Evolutionary conservation across 441 rosid genomes (phyloP).

Genomic region (Pelargonium fulgidum): DNA sequence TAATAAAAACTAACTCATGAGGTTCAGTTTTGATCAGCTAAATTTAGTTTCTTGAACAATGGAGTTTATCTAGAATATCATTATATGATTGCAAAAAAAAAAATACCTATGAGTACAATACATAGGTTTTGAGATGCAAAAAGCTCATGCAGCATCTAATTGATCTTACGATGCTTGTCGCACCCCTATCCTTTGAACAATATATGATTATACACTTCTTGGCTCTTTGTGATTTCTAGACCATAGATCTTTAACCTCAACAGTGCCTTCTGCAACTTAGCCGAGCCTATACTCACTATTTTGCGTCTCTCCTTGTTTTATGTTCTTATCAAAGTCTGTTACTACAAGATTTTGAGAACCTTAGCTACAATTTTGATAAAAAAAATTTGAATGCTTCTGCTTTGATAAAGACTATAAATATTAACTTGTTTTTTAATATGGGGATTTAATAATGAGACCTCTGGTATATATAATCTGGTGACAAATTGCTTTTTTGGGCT

Average conservation of each 20-base stretch:
- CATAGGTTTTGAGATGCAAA: no score
- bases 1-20: background rate
- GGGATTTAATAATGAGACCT: background rate
- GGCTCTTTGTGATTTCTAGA: background rate
- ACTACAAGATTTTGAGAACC: background rate
- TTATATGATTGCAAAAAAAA: background rate
- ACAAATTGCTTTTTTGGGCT: background rate
- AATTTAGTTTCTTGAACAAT: background rate
- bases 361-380: background rate
- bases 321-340: background rate
- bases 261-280: background rate
- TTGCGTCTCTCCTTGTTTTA: background rate
- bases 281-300: background rate
- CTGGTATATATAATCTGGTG: background rate
- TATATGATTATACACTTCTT: background rate
- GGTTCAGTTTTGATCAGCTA: background rate
- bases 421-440: background rate
- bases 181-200: background rate
- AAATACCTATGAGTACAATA: no score
- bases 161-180: background rate
- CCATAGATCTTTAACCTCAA: background rate
- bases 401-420: background rate
- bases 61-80: background rate
- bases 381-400: background rate
- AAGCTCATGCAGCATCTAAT: no score